These are phyloP conservation scores for Aspergillus arachidicola DNA, from an alignment of 2,329 filamentous ascomycete species.

Conservation along the genomic window DNA sequence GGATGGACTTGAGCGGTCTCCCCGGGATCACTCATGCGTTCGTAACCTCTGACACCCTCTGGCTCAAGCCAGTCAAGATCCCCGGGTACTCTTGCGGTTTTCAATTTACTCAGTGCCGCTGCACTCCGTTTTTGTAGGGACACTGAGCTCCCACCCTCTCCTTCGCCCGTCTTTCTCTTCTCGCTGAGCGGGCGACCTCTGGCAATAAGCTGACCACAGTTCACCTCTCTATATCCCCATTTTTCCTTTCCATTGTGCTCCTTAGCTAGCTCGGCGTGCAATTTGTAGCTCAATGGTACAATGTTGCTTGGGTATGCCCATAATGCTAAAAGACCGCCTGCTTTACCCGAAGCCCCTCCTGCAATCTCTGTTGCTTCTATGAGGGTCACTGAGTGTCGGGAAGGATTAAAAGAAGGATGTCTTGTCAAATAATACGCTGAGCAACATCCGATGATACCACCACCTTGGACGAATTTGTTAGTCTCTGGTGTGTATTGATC, in stretches of 20 bases:
- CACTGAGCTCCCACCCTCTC: slow-evolving; percentile 41
- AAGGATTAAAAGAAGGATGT: slow-evolving; percentile 76
- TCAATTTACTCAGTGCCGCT: slow-evolving; percentile 53
- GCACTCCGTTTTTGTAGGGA: slow-evolving; percentile 60
- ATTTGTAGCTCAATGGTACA: slow-evolving; percentile 79
- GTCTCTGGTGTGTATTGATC: slow-evolving; percentile 9
- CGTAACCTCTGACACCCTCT: slow-evolving; percentile 68
- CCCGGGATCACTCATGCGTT: slow-evolving; percentile 77
- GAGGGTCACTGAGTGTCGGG: slow-evolving; percentile 76
- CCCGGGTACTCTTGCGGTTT: slow-evolving; percentile 66
- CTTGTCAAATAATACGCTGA: slow-evolving; percentile 89
- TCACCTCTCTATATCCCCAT: slow-evolving; percentile 85
- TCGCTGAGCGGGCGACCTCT: slow-evolving; percentile 46
- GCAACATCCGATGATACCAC: slow-evolving; percentile 89
- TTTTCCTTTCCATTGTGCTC: slow-evolving; percentile 75
- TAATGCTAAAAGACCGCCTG: slow-evolving; percentile 82
- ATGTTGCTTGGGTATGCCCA: slow-evolving; percentile 89
- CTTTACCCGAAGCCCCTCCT: slow-evolving; percentile 91
- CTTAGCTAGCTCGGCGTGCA: slow-evolving; percentile 82
- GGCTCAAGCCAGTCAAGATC: slow-evolving; percentile 84
- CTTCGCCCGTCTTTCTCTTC: slow-evolving; percentile 31
- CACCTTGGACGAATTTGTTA: slow-evolving; percentile 57
- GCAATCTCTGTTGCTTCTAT: slow-evolving; percentile 85
- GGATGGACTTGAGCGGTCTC: slow-evolving; percentile 95
- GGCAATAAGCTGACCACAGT: slow-evolving; percentile 69